A percentile compares a stretch with the other conserved stretches of the same genome.
Conservation (phyloP, 768 basidiomycete species). For the Boletales sp. region DNA sequence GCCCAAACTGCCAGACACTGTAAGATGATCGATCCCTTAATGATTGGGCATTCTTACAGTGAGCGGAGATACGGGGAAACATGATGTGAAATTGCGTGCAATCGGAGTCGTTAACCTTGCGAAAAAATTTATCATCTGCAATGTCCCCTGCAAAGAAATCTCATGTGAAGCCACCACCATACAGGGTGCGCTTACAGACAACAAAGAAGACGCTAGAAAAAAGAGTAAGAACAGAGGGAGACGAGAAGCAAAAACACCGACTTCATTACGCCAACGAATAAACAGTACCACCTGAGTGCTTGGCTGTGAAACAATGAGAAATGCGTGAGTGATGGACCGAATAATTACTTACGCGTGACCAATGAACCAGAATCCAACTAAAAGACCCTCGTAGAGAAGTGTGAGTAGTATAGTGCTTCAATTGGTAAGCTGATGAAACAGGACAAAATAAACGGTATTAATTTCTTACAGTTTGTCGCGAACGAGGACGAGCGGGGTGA, state of each 20-base stretch:
- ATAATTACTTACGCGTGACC: conserved; percentile 71
- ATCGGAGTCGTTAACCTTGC: conserved; percentile 91
- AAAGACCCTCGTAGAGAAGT: conserved; percentile 74
- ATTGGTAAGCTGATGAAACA: conserved; percentile 9
- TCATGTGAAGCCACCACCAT: neutral
- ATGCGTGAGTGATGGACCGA: conserved; percentile 1
- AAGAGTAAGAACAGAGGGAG: conserved; percentile 5
- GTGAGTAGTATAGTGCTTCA: conserved; percentile 83
- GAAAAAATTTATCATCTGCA: conserved; percentile 91
- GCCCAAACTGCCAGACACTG: conserved; percentile 66
- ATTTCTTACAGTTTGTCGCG: conserved; percentile 80
- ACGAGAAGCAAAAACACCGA: conserved; percentile 34
- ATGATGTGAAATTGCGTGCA: conserved; percentile 84
- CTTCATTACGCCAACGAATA: conserved; percentile 86
- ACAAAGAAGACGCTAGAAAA: conserved; percentile 72
- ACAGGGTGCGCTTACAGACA: conserved; percentile 55
- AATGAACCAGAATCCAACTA: conserved; percentile 94
- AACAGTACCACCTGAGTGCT: conserved; percentile 80
- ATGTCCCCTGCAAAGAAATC: conserved; percentile 69
- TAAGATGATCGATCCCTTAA: neutral
- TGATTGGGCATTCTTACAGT: conserved; percentile 43
- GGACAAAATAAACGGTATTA: neutral
- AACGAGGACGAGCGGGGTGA: conserved; percentile 83
- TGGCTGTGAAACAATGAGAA: conserved; percentile 41
- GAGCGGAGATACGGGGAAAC: conserved; percentile 66